Conservation (phyloP, 805 yeast species). For the Cyberlindnera suaveolens region DNA sequence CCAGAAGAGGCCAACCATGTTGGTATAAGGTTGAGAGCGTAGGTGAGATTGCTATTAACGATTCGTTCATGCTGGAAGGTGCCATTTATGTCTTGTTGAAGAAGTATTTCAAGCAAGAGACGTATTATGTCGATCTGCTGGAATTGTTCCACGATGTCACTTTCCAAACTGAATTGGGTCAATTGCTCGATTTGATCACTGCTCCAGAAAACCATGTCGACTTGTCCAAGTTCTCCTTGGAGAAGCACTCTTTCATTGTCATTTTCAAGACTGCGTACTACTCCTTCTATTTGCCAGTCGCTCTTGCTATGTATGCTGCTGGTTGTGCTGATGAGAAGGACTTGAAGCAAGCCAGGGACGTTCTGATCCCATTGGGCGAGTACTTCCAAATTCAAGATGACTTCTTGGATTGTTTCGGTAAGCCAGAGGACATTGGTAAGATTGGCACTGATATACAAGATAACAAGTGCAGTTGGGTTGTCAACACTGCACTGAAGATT, state of each 20-base stretch:
- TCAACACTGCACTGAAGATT: constrained; percentile 83
- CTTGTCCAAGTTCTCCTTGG: constrained; percentile 76
- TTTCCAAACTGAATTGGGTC: constrained; percentile 96
- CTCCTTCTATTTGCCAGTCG: constrained; percentile 96
- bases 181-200: constrained; percentile 87
- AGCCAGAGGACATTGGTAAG: constrained; percentile 95
- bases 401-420: constrained; percentile 93
- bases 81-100: constrained; percentile 85
- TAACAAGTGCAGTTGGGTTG: constrained; percentile 97
- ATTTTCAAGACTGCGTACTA: constrained; percentile 96
- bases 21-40: constrained; percentile 85
- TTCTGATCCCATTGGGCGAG: constrained; percentile 92
- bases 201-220: constrained; percentile 97
- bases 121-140: constrained; percentile 81
- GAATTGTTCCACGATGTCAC: constrained; percentile 97
- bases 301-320: constrained; percentile 89
- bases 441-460: constrained; percentile 98
- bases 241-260: constrained; percentile 91
- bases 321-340: constrained; percentile 68
- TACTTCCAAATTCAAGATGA: constrained; percentile 99
- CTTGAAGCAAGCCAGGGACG: constrained; percentile 80
- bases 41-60: constrained; percentile 93
- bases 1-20: constrained; percentile 98
- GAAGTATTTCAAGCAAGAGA: constrained; percentile 76
- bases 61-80: constrained; percentile 93